Evolutionary conservation across 176 grass and related monocot species (phyloP).

Genomic region (Hordeum marinum): DNA sequence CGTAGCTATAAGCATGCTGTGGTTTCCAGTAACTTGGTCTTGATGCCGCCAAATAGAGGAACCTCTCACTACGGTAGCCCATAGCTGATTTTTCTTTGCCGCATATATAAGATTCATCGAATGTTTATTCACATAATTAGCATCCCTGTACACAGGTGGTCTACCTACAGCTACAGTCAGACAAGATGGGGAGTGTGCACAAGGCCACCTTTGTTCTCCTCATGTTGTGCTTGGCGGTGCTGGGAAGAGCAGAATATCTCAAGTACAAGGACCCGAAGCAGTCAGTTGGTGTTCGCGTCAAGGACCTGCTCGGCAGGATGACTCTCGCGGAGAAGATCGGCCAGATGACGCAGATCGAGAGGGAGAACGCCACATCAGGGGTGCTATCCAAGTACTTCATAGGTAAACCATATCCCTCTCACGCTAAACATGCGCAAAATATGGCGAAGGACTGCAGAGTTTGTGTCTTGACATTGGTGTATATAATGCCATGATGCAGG

Average conservation of each 20-base stretch:
- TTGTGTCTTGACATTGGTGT: neutral
- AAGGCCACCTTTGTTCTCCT: conserved; percentile 36
- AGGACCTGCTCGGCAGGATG: conserved; percentile 59
- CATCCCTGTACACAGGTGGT: neutral
- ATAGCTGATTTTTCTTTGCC: neutral
- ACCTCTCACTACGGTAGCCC: neutral
- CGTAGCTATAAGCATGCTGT: neutral
- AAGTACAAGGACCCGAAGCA: conserved; percentile 71
- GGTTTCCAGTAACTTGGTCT: neutral
- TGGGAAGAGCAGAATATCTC: conserved; percentile 31
- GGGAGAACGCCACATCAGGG: conserved; percentile 49
- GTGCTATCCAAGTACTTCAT: conserved; percentile 66
- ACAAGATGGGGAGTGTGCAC: conserved; percentile 45
- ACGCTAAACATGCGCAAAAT: neutral
- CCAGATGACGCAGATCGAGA: conserved; percentile 80
- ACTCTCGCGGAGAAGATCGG: conserved; percentile 80
- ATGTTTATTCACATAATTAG: neutral
- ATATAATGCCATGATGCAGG: conserved; percentile 31
- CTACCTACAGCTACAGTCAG: conserved; percentile 26
- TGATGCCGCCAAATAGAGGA: neutral
- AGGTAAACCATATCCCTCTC: conserved; percentile 7
- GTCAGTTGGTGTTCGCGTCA: conserved; percentile 37
- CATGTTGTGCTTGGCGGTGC: conserved; percentile 13
- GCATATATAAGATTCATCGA: neutral
- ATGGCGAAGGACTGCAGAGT: neutral